phyloP scores from a whole-genome alignment of 2,329 filamentous ascomycete genomes.

The Paecilomyces sp. region DNA sequence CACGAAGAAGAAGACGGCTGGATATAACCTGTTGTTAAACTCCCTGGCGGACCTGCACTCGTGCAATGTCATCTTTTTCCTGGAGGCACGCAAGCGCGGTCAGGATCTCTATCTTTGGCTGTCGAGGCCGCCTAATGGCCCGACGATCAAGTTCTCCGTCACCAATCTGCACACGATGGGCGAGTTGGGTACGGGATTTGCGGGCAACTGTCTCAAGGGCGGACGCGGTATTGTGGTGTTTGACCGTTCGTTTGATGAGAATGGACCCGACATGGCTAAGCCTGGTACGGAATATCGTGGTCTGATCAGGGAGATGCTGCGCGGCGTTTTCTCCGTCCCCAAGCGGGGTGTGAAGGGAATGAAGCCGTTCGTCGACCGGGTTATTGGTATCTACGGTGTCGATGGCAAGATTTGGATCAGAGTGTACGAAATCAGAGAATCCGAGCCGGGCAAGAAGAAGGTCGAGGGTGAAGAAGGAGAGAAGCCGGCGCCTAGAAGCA shows the following conservation, averaged over 20 bases:
- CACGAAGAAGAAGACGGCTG: slow-evolving; percentile 66
- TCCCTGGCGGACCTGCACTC: slow-evolving; percentile 74
- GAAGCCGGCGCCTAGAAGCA: slow-evolving; percentile 34
- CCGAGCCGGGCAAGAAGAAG: slow-evolving; percentile 53
- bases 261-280: slow-evolving; percentile 65
- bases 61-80: slow-evolving; percentile 91
- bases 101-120: slow-evolving; percentile 95
- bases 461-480: slow-evolving; percentile 33
- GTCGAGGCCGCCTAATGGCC: slow-evolving; percentile 80
- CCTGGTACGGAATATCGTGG: slow-evolving; percentile 37
- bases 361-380: slow-evolving; percentile 93
- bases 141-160: slow-evolving; percentile 53
- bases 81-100: slow-evolving; percentile 80
- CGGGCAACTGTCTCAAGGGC: slow-evolving; percentile 93
- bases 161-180: slow-evolving; percentile 84
- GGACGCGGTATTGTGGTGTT: slow-evolving; percentile 88
- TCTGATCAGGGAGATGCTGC: slow-evolving; percentile 74
- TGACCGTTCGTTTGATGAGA: slow-evolving; percentile 74
- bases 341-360: slow-evolving; percentile 72
- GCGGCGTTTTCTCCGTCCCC: slow-evolving; percentile 87
- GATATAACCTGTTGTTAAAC: slow-evolving; percentile 67
- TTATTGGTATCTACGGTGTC: slow-evolving; percentile 84
- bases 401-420: slow-evolving; percentile 95
- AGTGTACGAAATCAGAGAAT: slow-evolving; percentile 87
- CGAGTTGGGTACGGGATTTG: slow-evolving; percentile 74